phyloP scores from a whole-genome alignment of 305 asterid genomes.

The Fraxinus baroniana region DNA sequence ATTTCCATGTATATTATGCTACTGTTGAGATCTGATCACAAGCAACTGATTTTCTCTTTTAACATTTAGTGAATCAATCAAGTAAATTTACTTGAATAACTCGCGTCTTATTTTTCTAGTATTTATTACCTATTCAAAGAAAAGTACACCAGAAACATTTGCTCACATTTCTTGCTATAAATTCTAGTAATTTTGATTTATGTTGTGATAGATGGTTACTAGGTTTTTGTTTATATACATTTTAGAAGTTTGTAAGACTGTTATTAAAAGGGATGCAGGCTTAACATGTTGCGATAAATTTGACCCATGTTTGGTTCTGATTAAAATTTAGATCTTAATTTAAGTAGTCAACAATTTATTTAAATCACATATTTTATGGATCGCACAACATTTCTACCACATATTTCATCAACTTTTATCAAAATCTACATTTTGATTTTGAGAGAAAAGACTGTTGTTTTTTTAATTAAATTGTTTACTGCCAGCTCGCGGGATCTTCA shows the following conservation, averaged over 20 bases:
- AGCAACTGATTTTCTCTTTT: neutral
- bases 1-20: neutral
- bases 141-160: neutral
- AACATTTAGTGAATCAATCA: neutral
- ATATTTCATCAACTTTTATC: too few species aligned
- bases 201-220: neutral
- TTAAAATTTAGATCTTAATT: too few species aligned
- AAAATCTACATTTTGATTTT: neutral
- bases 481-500: neutral
- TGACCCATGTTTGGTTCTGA: too few species aligned
- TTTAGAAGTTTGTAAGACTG: neutral
- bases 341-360: too few species aligned
- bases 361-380: too few species aligned
- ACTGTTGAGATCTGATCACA: neutral
- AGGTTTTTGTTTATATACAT: neutral
- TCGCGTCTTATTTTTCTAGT: neutral
- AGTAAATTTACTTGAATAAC: neutral
- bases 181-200: neutral
- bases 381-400: too few species aligned
- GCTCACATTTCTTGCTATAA: neutral
- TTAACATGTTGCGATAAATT: neutral
- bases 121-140: neutral
- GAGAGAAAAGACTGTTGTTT: neutral
- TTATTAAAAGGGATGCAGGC: neutral
- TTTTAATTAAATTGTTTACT: conserved; percentile 1